Evolutionary conservation across 2,329 filamentous ascomycete genomes (phyloP), one percentile per base, ranked within the genome.

Genomic region (Talaromyces sp.): DNA sequence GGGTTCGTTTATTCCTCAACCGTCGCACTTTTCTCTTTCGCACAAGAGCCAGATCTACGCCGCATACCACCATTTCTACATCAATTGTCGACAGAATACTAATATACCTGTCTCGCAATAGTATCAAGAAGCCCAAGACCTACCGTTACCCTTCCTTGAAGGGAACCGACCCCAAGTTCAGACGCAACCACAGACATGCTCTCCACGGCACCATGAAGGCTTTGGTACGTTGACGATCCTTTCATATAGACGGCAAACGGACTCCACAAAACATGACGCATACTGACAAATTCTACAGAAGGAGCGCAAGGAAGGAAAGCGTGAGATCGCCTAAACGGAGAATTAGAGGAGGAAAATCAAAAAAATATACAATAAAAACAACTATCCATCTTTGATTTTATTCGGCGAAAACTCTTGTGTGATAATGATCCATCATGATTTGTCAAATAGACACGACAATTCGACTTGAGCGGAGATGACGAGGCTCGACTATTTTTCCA

Each of bases 111-210:
- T 19, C 22, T 43, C 33, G 33, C 50, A 39, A 59, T 59, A 97
- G 94, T 85, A 99, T 99, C 89, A 98, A 98, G 91, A 98, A 97
- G 91, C 95, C 95, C 73, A 97, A 97, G 89, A 98, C 95, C 80
- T 89, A 93, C 84, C 89, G 95, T 87, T 99, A 99, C 87, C 95
- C 95, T 73, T 98, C 94, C 76, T 90, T 99, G 79, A 97, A 97
- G 82, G 95, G 95, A 78, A 95, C 92, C 82, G 95, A 99, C 85
- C 93, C 95, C 81, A 99, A 99, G 90, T 99, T 99, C 88, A 90
- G 95, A 83, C 90, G 95, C 85, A 99, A 99, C 88, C 95, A 99
- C 87, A 92, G 93, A 87, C 94, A 99, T 88, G 95, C 95, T 83
- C 93, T 98, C 72, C 95, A 98, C 87, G 95, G 95, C 82, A 99